Conservation (phyloP, 164 flowering plant genomes). For the Aristolochia contorta region DNA sequence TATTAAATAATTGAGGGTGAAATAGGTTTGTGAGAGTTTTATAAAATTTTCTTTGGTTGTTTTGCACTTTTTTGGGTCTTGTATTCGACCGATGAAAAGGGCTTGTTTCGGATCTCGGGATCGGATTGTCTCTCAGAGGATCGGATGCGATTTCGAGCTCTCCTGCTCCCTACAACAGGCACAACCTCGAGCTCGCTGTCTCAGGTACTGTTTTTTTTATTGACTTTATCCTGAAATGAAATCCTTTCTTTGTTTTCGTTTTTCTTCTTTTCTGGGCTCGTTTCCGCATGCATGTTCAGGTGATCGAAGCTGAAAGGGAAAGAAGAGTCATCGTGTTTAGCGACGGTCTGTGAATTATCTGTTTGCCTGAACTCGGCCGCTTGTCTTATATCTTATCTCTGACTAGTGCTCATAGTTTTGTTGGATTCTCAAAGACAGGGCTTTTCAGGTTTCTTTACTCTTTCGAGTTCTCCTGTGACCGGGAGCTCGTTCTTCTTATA, state of each 20-base stretch:
- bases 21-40: conserved; percentile 12
- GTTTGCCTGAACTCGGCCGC: too few species aligned
- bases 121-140: conserved; percentile 39
- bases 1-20: neutral
- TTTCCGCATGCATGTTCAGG: neutral
- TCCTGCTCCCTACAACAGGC: conserved; percentile 44
- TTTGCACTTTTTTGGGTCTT: conserved; percentile 6
- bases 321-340: neutral
- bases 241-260: conserved; percentile 3
- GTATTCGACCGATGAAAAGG: conserved; percentile 25
- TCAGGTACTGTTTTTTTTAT: conserved; percentile 30
- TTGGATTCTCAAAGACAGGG: neutral
- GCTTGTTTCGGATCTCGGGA: conserved; percentile 41
- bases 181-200: conserved; percentile 27
- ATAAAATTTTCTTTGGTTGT: conserved; percentile 1
- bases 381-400: neutral
- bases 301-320: neutral
- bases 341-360: neutral
- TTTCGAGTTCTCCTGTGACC: neutral
- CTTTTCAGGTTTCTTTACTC: neutral
- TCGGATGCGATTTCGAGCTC: conserved; percentile 28
- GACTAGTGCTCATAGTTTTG: neutral
- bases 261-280: neutral
- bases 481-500: neutral
- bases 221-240: neutral